Evolutionary conservation across 768 basidiomycete genomes (phyloP).

Genomic region (Lactarius quietus): DNA sequence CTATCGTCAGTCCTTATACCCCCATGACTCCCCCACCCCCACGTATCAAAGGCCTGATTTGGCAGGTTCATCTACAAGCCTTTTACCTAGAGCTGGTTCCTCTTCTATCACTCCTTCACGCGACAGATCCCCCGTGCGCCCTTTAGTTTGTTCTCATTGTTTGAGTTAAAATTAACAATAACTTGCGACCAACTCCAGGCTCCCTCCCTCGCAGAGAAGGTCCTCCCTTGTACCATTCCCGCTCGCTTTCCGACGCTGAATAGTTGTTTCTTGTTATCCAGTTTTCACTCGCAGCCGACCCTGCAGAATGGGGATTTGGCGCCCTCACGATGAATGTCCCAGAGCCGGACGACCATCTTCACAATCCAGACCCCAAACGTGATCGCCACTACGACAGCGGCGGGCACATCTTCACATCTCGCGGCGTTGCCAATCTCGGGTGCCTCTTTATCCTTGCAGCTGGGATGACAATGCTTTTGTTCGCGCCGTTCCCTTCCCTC

Average conservation of each 20-base stretch:
- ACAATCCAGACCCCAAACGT: slow-evolving; percentile 57
- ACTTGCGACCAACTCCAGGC: neutral
- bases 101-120: neutral
- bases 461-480: slow-evolving; percentile 54
- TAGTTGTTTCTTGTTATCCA: slow-evolving; percentile 18
- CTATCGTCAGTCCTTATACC: neutral
- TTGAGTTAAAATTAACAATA: no score
- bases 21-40: slow-evolving; percentile 1
- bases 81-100: slow-evolving; percentile 11
- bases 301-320: slow-evolving; percentile 48
- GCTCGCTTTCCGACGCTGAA: neutral
- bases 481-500: slow-evolving; percentile 36
- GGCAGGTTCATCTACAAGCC: slow-evolving; percentile 18
- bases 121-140: slow-evolving; percentile 2
- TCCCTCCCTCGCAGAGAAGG: slow-evolving; percentile 22
- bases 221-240: neutral
- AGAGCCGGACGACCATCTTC: slow-evolving; percentile 63
- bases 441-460: slow-evolving; percentile 56
- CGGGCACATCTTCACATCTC: slow-evolving; percentile 54
- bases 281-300: slow-evolving; percentile 42
- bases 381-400: slow-evolving; percentile 52
- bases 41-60: slow-evolving; percentile 20
- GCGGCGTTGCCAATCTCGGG: slow-evolving; percentile 65
- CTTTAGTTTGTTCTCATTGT: neutral
- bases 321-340: slow-evolving; percentile 41